A percentile compares a stretch with the other conserved stretches of the same genome.
Conservation (phyloP, 2,329 filamentous ascomycete genomes). For the Beauveria bassiana region DNA sequence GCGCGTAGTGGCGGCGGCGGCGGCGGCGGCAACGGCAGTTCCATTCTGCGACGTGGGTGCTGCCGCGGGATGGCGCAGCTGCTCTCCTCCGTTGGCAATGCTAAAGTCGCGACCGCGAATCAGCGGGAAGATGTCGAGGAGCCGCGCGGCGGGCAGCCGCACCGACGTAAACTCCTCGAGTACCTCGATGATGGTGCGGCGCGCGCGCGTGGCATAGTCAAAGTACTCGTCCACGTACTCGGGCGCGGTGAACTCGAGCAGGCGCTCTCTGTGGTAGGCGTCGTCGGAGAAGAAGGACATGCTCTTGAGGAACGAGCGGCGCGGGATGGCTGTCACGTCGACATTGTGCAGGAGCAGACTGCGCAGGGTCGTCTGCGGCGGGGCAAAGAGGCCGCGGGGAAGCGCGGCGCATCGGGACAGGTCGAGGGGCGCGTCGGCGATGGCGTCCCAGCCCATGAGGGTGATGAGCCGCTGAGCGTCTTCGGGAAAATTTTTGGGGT, state of each 20-base stretch:
- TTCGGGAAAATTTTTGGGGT: slow-evolving; percentile 75
- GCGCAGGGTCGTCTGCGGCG: slow-evolving; percentile 54
- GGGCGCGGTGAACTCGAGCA: slow-evolving; percentile 75
- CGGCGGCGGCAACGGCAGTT: background rate
- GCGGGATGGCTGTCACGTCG: slow-evolving; percentile 84
- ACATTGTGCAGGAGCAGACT: slow-evolving; percentile 73
- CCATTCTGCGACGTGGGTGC: background rate
- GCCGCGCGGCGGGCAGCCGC: slow-evolving; percentile 67
- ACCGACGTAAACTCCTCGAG: slow-evolving; percentile 84
- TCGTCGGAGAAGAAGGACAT: slow-evolving; percentile 70
- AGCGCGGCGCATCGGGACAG: slow-evolving; percentile 32
- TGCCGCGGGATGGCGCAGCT: slow-evolving; percentile 20
- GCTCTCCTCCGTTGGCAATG: slow-evolving; percentile 65
- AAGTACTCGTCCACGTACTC: slow-evolving; percentile 84
- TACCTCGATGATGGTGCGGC: slow-evolving; percentile 85
- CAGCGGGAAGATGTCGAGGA: slow-evolving; percentile 66
- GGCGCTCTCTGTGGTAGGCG: slow-evolving; percentile 66
- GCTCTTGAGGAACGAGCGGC: slow-evolving; percentile 74
- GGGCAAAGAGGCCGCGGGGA: slow-evolving; percentile 27
- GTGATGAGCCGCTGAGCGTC: slow-evolving; percentile 75
- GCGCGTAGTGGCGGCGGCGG: slow-evolving; percentile 25
- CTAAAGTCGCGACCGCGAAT: slow-evolving; percentile 91
- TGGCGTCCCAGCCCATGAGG: slow-evolving; percentile 67
- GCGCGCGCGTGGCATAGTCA: slow-evolving; percentile 87
- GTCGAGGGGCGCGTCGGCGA: slow-evolving; percentile 64